Evolutionary conservation across 148 eudicot genomes (phyloP), one percentile per base, ranked within the genome.

Genomic region (Cornus florida): DNA sequence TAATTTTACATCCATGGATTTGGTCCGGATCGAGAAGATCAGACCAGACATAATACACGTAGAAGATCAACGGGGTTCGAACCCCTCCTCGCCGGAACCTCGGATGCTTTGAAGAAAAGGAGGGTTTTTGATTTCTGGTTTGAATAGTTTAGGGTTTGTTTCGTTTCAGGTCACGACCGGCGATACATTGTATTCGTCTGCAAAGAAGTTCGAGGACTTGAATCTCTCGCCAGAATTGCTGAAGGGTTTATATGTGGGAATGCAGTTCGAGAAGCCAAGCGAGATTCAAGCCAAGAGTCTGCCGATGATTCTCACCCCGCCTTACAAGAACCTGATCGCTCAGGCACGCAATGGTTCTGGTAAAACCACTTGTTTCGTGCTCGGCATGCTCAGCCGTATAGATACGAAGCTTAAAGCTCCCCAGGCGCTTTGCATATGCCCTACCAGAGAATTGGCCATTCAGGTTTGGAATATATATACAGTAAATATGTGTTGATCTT

Each of bases 311-410:
- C 78, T 95, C 76, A 92, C 94, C 28, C 93, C 95, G 17, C 96
- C 97, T 1, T 68, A 88, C 62, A 86, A 79, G 86, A 91, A 93
- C 76, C 71, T 89, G 79, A 88, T 93, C 11, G 97, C 98, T 35
- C 98, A 95, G 74, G 96, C 98, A 13, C 97, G 90, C 48, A 93
- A 95, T 87, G 98, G 98, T 48, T 93, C 97, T 62, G 98, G 98
- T 4, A 95, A 95, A 88, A 95, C 98, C 9, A 95, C 97, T 16
- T 95, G 98, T 82, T 93, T 95, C 57, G 91, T 88, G 16, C 92
- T 95, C 4, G 98, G 98, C 20, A 95, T 95, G 98, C 72, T 94
- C 82, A 89, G 94, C 74, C 92, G 98, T 10, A 88, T 94, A 17
- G 96, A 94, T 86, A 90, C 96, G 3, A 88, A 84, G 9, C 56